Conservation (phyloP, 441 rosid genomes). For the Croton laevigatus region DNA sequence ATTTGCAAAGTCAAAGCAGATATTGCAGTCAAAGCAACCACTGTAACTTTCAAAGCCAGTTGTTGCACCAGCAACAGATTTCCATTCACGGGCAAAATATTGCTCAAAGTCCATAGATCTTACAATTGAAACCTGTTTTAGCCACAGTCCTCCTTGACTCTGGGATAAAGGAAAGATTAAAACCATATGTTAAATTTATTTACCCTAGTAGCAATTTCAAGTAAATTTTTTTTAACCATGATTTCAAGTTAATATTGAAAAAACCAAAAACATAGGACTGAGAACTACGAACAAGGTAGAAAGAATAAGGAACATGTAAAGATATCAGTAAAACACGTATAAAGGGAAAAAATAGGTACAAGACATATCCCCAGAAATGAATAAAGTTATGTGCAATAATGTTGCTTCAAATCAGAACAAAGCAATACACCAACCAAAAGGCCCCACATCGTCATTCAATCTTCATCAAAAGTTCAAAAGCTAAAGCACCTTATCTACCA, state of each 20-base stretch:
- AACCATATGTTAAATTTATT: background rate
- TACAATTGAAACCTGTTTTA: background rate
- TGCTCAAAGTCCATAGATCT: conserved; percentile 47
- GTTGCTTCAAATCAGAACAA: conserved; percentile 2
- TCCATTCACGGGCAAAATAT: conserved; percentile 52
- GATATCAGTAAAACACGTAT: background rate
- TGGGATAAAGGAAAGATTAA: conserved; percentile 23
- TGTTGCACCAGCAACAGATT: conserved; percentile 36
- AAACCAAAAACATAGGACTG: background rate
- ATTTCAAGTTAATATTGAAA: background rate
- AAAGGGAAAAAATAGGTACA: background rate
- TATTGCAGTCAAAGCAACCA: conserved; percentile 79
- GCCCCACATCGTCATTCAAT: conserved; percentile 15
- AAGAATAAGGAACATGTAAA: background rate
- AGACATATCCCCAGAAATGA: background rate
- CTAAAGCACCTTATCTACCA: background rate
- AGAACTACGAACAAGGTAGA: too few relatives aligned
- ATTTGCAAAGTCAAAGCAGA: conserved; percentile 65
- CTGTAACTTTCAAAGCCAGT: conserved; percentile 30
- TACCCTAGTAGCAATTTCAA: background rate
- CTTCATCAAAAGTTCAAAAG: conserved; percentile 7
- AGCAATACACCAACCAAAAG: conserved; percentile 12
- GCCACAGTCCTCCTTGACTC: conserved; percentile 14
- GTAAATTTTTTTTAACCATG: background rate
- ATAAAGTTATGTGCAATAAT: conserved; percentile 13